Percentiles rank a stretch among this genome's conserved stretches.
Conservation (phyloP, 2,329 filamentous ascomycete species). For the Colletotrichum sansevieriae region DNA sequence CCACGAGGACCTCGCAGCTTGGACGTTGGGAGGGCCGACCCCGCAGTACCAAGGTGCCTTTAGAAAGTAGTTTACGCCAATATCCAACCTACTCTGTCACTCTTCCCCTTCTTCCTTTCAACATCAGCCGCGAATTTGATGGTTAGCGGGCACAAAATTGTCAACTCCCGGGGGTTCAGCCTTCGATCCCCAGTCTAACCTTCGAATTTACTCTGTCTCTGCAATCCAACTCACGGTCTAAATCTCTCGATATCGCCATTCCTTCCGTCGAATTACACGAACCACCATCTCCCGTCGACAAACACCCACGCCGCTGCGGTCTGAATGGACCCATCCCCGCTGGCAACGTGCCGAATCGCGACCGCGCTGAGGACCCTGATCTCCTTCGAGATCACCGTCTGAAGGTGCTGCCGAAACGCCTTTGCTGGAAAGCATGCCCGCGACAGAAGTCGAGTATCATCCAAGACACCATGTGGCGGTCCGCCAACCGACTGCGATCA, state of each 20-base stretch:
- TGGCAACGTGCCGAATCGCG: conserved; percentile 59
- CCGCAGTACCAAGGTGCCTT: conserved; percentile 33
- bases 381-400: conserved; percentile 64
- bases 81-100: not conserved
- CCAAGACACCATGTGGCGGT: conserved; percentile 60
- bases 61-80: conserved; percentile 35
- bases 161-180: conserved; percentile 43
- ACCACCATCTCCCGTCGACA: conserved; percentile 4
- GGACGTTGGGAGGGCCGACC: conserved; percentile 27
- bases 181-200: conserved; percentile 42
- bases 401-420: conserved; percentile 56
- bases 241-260: conserved; percentile 24
- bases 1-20: not conserved
- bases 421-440: conserved; percentile 53
- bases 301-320: conserved; percentile 21
- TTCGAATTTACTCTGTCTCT: not conserved
- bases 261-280: conserved; percentile 18
- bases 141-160: conserved; percentile 39
- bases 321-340: conserved; percentile 40
- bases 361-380: conserved; percentile 72
- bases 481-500: conserved; percentile 56
- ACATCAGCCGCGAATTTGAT: conserved; percentile 31
- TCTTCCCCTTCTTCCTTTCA: conserved; percentile 17
- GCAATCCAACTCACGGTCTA: conserved; percentile 2
- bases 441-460: conserved; percentile 52